Evolutionary conservation across 2,329 filamentous ascomycete genomes (phyloP).

Genomic region (Chalaropsis thielavioides): DNA sequence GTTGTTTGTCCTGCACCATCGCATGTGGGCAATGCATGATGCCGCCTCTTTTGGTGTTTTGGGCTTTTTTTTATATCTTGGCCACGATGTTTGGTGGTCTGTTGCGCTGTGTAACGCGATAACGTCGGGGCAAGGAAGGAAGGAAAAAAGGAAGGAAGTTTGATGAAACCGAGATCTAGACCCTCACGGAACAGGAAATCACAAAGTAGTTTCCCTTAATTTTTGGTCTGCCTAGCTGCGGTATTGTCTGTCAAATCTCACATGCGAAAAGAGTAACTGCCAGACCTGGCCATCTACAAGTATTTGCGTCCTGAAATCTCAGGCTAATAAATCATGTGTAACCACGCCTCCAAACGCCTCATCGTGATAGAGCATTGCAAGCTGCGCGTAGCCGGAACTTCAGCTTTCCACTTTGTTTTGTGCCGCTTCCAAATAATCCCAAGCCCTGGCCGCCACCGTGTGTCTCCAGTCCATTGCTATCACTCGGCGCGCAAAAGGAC

Average conservation of each 20-base stretch:
- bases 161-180: not conserved
- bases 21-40: not conserved
- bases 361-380: slow-evolving; percentile 1
- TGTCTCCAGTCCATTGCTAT: not conserved
- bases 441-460: not conserved
- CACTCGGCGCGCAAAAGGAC: not conserved
- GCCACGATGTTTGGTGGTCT: not conserved
- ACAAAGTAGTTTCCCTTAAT: not conserved
- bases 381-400: not conserved
- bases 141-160: not conserved
- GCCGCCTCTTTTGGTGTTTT: not conserved
- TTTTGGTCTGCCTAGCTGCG: not conserved
- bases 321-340: not conserved
- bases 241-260: not conserved
- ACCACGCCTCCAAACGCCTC: not conserved
- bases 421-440: not conserved
- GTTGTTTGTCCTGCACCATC: not conserved
- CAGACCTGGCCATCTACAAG: too few relatives aligned
- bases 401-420: not conserved
- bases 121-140: not conserved
- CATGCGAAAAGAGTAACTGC: not conserved
- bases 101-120: not conserved
- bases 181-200: not conserved
- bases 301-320: not conserved
- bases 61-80: not conserved